Conservation (phyloP, 1,139 yeast genomes). For the Scheffersomyces segobiensis region DNA sequence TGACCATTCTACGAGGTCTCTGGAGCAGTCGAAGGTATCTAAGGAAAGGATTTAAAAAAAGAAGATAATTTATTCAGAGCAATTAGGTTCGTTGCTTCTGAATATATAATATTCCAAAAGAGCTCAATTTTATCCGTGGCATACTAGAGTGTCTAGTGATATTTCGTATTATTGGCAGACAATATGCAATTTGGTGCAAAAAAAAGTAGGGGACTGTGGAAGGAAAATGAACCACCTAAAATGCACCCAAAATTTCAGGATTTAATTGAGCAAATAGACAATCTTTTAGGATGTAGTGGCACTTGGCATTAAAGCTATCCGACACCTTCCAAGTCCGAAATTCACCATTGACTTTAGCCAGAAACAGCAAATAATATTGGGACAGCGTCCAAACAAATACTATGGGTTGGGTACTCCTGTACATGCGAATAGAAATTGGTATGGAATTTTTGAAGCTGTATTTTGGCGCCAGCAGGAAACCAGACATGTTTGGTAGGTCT, state of each 20-base stretch:
- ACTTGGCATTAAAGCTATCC: not conserved
- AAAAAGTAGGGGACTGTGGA: not conserved
- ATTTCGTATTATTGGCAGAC: not conserved
- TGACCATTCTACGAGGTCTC: not conserved
- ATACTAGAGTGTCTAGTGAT: not conserved
- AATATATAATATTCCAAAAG: not conserved
- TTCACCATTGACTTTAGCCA: not conserved
- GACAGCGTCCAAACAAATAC: not conserved
- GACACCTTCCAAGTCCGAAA: not conserved
- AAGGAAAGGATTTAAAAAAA: no score
- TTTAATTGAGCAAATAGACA: not conserved
- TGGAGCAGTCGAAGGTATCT: no score
- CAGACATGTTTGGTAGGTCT: not conserved
- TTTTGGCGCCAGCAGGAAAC: not conserved
- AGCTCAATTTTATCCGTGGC: not conserved
- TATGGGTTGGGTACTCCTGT: not conserved
- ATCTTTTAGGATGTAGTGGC: not conserved
- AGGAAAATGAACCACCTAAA: not conserved
- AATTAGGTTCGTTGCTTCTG: not conserved
- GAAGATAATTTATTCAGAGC: not conserved
- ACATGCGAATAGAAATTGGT: not conserved
- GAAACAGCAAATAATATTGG: not conserved
- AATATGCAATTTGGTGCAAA: not conserved
- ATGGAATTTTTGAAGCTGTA: not conserved
- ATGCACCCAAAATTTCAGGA: not conserved